These are phyloP conservation scores for Fraxinus sp. DNA, from an alignment of 305 asterid genomes.

Conservation along the genomic window DNA sequence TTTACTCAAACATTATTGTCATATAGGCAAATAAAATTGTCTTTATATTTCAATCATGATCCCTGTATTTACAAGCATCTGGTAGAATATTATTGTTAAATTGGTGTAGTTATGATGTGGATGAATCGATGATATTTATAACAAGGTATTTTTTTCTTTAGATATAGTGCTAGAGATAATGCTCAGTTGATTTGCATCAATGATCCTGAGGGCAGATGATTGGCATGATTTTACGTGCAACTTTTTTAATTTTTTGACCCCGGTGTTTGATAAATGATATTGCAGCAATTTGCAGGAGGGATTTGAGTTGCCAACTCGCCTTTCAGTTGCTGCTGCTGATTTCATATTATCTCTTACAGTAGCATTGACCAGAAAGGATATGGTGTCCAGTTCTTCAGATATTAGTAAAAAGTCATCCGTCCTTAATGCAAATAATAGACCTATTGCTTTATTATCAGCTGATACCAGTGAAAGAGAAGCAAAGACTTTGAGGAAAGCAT, in stretches of 20 bases:
- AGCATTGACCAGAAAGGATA: constrained; percentile 59
- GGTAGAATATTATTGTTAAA: not conserved
- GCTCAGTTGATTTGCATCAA: constrained; percentile 11
- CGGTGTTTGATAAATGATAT: constrained; percentile 27
- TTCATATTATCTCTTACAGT: constrained; percentile 63
- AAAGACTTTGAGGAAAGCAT: constrained; percentile 37
- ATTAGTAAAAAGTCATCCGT: constrained; percentile 44
- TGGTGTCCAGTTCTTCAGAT: constrained; percentile 35
- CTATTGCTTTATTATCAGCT: constrained; percentile 33
- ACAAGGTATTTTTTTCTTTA: not conserved
- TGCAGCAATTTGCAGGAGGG: constrained; percentile 73
- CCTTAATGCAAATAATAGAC: constrained; percentile 33
- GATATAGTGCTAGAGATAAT: not conserved
- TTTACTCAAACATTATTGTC: not conserved
- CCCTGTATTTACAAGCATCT: constrained; percentile 2
- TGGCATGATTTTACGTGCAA: not conserved
- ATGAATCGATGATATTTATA: not conserved
- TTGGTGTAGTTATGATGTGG: not conserved
- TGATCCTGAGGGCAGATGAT: not conserved
- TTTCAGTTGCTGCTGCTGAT: constrained; percentile 90
- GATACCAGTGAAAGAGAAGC: constrained; percentile 34
- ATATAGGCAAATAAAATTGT: not conserved
- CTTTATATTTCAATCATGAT: not conserved
- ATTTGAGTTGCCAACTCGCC: constrained; percentile 93
- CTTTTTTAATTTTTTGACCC: constrained; percentile 21